phyloP scores from a whole-genome alignment of 1,139 yeast genomes.

The Suhomyces anneliseae region DNA sequence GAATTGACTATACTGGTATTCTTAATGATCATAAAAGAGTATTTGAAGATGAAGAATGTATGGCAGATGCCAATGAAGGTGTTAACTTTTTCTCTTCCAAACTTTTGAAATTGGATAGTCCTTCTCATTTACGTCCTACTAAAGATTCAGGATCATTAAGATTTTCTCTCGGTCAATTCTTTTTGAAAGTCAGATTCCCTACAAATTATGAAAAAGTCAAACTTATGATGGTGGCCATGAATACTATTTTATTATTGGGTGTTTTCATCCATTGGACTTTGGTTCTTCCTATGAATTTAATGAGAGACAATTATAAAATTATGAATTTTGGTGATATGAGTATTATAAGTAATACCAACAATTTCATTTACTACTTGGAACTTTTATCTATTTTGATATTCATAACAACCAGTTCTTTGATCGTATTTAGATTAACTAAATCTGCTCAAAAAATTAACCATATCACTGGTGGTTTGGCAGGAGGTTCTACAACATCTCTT shows the following conservation, averaged over 20 bases:
- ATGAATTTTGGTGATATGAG: constrained; percentile 18
- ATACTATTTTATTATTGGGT: constrained; percentile 20
- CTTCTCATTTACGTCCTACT: constrained; percentile 19
- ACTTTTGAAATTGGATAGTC: constrained; percentile 22
- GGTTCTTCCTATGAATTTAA: constrained; percentile 25
- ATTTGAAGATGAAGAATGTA: not conserved
- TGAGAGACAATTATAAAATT: constrained; percentile 19
- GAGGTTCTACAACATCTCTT: constrained; percentile 4
- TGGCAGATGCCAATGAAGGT: constrained; percentile 15
- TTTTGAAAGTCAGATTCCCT: constrained; percentile 39
- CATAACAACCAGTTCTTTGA: constrained; percentile 28
- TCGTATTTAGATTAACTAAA: constrained; percentile 28
- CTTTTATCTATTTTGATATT: constrained; percentile 27
- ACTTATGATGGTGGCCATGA: constrained; percentile 9
- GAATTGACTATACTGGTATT: constrained; percentile 61
- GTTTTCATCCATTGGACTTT: constrained; percentile 29
- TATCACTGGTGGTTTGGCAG: not conserved
- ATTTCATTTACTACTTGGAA: constrained; percentile 35
- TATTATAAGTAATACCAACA: constrained; percentile 21
- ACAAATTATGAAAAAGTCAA: constrained; percentile 5
- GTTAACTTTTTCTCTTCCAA: constrained; percentile 29
- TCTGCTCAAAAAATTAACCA: not conserved
- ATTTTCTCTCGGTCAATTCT: constrained; percentile 34
- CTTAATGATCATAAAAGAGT: constrained; percentile 18
- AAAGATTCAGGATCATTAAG: constrained; percentile 20